Evolutionary conservation across 139 green algal genomes (phyloP).

Genomic region (Pleodorina starrii): DNA sequence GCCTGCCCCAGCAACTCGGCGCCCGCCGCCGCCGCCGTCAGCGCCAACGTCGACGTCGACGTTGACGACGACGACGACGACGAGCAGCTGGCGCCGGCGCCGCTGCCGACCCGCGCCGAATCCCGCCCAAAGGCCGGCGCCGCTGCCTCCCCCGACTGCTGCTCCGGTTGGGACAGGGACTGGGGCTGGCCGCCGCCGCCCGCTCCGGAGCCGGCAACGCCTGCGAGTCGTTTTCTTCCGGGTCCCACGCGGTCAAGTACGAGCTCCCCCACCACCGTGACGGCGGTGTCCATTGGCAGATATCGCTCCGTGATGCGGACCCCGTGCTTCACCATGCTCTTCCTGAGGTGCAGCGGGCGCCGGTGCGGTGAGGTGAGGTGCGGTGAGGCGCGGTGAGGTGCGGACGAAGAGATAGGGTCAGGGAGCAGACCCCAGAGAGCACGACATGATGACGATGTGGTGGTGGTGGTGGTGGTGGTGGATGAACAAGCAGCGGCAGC

Average conservation of each 20-base stretch:
- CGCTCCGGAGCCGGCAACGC: too few species aligned
- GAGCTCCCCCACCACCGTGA: constrained; percentile 72
- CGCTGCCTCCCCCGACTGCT: neutral
- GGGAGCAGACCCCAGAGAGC: too few species aligned
- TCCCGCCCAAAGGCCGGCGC: neutral
- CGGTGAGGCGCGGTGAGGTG: too few species aligned
- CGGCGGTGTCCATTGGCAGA: constrained; percentile 59
- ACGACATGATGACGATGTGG: too few species aligned
- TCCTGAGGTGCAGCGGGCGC: neutral
- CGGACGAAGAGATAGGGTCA: too few species aligned
- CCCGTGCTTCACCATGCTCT: constrained; percentile 62
- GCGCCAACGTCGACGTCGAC: neutral
- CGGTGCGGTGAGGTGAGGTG: too few species aligned
- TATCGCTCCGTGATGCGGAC: constrained; percentile 66
- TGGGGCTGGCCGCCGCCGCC: too few species aligned
- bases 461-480: too few species aligned
- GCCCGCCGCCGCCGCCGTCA: neutral
- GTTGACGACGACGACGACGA: neutral
- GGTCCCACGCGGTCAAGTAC: neutral
- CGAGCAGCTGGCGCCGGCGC: neutral
- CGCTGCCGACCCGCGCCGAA: neutral
- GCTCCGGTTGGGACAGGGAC: neutral
- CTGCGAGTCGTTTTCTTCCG: too few species aligned
- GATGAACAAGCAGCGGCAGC: too few species aligned
- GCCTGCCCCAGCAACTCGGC: neutral